Evolutionary conservation across 2,329 filamentous ascomycete species (phyloP).

Genomic region (Colletotrichum musae): DNA sequence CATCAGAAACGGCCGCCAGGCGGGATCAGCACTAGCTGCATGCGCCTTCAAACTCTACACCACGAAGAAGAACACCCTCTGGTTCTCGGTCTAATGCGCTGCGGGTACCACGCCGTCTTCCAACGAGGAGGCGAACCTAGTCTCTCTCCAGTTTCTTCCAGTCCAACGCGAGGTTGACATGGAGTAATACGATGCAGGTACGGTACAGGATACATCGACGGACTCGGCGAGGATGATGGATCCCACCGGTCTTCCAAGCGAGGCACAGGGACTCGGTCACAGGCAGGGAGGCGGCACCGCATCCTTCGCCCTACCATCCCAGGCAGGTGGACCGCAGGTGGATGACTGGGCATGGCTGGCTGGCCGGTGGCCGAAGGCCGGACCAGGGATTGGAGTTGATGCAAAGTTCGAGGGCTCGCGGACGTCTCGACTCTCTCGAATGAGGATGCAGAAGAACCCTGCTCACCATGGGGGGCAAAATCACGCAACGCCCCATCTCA

Average conservation of each 20-base stretch:
- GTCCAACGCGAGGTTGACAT: not conserved
- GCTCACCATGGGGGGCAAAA: not conserved
- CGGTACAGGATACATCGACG: not conserved
- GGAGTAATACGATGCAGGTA: not conserved
- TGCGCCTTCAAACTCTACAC: conserved; percentile 6
- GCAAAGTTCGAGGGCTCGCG: too few relatives aligned
- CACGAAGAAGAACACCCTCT: conserved; percentile 1
- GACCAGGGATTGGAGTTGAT: not conserved
- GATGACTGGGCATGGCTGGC: not conserved
- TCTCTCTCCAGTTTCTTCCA: not conserved
- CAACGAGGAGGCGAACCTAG: not conserved
- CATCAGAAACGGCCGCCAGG: not conserved
- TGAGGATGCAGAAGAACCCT: not conserved
- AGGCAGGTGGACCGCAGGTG: not conserved
- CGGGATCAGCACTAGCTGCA: not conserved
- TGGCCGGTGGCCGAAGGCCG: not conserved
- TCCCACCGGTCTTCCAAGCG: not conserved
- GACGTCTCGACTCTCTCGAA: not conserved
- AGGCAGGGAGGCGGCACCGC: conserved; percentile 13
- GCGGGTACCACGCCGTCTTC: conserved; percentile 1
- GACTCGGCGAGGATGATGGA: too few relatives aligned
- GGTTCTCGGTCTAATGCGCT: conserved; percentile 4
- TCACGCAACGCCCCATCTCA: not conserved
- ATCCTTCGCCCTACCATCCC: not conserved
- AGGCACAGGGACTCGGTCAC: not conserved